phyloP scores from a whole-genome alignment of 176 grass and related monocot species.

The Elaeis guineensis region DNA sequence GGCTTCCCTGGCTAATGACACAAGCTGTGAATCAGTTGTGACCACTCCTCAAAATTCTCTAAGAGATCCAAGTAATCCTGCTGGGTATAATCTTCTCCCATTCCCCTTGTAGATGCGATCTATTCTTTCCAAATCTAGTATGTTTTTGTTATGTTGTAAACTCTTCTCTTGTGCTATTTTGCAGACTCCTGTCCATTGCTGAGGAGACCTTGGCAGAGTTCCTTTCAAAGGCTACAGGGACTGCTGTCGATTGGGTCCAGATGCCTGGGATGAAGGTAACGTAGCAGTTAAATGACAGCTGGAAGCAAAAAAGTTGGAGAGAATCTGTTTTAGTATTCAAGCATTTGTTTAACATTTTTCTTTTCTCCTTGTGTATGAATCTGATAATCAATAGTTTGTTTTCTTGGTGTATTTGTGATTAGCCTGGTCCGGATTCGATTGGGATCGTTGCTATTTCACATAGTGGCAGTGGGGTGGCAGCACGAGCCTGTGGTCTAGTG shows the following conservation, averaged over 20 bases:
- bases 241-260: constrained; percentile 2
- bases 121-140: no score
- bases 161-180: constrained; percentile 5
- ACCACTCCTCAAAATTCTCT: constrained; percentile 6
- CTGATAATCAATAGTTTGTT: neutral
- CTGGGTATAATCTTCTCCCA: constrained; percentile 2
- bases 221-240: constrained; percentile 20
- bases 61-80: constrained; percentile 8
- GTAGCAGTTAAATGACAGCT: neutral
- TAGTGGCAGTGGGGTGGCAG: constrained; percentile 79
- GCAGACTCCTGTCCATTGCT: constrained; percentile 1
- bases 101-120: no score
- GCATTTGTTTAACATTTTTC: no score
- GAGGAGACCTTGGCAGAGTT: constrained; percentile 10
- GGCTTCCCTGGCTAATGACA: neutral
- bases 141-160: no score
- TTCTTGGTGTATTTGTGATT: constrained; percentile 4
- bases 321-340: no score
- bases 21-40: constrained; percentile 1
- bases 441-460: constrained; percentile 96
- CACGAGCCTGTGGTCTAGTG: constrained; percentile 95
- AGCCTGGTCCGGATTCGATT: constrained; percentile 99
- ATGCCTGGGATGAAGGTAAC: constrained; percentile 6
- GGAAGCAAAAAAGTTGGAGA: neutral
- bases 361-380: no score